Base-by-base conservation (phyloP, 768 basidiomycete species). In the Suillus hirtellus region DNA sequence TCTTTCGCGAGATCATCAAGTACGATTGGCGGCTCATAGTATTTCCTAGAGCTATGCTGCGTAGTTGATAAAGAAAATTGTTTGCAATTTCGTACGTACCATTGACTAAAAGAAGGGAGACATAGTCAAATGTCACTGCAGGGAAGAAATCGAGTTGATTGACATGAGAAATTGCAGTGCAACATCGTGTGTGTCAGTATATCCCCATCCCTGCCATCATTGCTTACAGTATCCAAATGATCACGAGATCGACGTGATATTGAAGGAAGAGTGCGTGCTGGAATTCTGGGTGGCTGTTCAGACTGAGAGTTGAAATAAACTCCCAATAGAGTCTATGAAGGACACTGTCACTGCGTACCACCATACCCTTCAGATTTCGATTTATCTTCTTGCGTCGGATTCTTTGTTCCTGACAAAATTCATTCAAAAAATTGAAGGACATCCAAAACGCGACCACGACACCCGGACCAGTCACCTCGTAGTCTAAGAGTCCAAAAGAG, bases 1-100 rank as follows among this genome's bases (percentile, higher is more conserved):
- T 4, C 80, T 11, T 83, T 79, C n/a, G 84, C 81, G 47, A 84
- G 72, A 6, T 82, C 77, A 19, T 82, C 82, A 9, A 84, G 71
- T 15, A 80, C 81, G 42, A 85, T 80, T 15, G 72, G 66, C 54
- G 84, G 68, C 11, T 68, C 65, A 24, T 63, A 14, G 67, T 76
- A 38, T 60, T 58, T n/a, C 73, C 70, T 19, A 76, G 70, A 1
- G 65, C 68, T 44, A 79, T 68, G 21, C 63, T 62, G 61, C 74
- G 69, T 84, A 86, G 4, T 80, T 73, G 9, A 84, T 75, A 54
- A 86, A 79, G n/a, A 64, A 79, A 72, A 70, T 86, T 85, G 60
- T 81, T 82, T 19, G 78, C 67, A 2, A 84, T 84, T 2, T 84
- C 85, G 31, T 75, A 79, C 5, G 75, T 76, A 21, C 81, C 79